Percentiles rank a stretch among this genome's conserved stretches.
phyloP scores from a whole-genome alignment of 371 early-diverging fungal genomes.

The Nematocida ironsii region DNA sequence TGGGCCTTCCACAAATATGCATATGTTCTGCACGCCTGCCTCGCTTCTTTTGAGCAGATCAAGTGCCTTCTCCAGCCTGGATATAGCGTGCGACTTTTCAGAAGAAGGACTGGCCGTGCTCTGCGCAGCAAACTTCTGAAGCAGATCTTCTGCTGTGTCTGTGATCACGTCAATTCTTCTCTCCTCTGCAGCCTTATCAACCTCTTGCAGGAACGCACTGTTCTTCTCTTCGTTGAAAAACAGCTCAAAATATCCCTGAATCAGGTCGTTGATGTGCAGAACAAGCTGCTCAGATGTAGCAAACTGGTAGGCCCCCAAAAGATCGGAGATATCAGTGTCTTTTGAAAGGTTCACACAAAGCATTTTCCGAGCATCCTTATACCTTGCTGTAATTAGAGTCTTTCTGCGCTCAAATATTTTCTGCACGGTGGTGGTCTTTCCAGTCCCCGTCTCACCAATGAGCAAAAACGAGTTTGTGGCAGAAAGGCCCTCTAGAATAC shows the following conservation, averaged over 20 bases:
- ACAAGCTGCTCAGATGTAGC: conserved; percentile 59
- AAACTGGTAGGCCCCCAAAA: conserved; percentile 75
- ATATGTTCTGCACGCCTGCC: conserved; percentile 84
- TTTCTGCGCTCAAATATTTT: conserved; percentile 75
- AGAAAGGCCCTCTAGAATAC: neutral
- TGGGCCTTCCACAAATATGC: conserved; percentile 81
- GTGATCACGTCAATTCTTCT: conserved; percentile 17
- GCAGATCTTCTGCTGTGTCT: conserved; percentile 29
- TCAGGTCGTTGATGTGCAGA: conserved; percentile 34
- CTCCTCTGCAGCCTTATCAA: neutral
- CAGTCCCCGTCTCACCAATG: conserved; percentile 97
- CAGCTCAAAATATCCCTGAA: conserved; percentile 56
- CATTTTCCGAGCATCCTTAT: conserved; percentile 73
- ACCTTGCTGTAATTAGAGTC: conserved; percentile 69
- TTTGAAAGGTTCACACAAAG: conserved; percentile 83
- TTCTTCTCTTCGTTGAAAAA: conserved; percentile 22
- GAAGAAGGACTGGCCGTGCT: neutral
- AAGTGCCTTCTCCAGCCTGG: neutral
- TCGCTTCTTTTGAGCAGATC: conserved; percentile 71
- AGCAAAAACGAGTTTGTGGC: conserved; percentile 74
- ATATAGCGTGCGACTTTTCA: neutral
- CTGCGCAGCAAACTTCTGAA: neutral
- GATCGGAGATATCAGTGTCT: conserved; percentile 90
- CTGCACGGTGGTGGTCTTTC: conserved; percentile 96
- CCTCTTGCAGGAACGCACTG: conserved; percentile 23